Evolutionary conservation across 2,329 filamentous ascomycete species (phyloP).

Genomic region (Echinosphaeria canescens): DNA sequence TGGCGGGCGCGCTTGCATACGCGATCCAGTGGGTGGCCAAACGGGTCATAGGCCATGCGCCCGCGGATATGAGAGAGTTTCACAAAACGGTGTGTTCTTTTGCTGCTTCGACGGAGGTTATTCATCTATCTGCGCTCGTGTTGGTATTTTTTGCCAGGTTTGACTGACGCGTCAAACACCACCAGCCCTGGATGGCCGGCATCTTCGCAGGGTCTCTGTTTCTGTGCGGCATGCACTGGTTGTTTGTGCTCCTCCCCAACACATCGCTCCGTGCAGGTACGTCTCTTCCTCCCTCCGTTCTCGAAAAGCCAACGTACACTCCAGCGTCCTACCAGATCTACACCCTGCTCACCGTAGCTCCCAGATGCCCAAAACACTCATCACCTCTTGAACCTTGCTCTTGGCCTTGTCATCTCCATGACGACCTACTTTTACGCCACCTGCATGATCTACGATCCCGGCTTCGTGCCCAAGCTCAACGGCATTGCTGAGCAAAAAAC

Average conservation of each 20-base stretch:
- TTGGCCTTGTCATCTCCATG: constrained; percentile 38
- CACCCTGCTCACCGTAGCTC: constrained; percentile 9
- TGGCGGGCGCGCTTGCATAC: constrained; percentile 43
- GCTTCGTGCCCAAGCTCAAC: constrained; percentile 77
- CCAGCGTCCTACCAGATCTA: constrained; percentile 1
- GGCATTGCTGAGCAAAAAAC: constrained; percentile 80
- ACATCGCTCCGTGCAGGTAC: constrained; percentile 27
- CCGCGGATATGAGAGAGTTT: constrained; percentile 70
- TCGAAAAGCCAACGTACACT: no score
- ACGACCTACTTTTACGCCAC: constrained; percentile 74
- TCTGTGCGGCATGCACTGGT: constrained; percentile 56
- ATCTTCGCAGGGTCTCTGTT: constrained; percentile 82
- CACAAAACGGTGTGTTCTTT: constrained; percentile 54
- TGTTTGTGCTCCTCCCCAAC: constrained; percentile 43
- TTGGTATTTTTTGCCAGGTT: no score
- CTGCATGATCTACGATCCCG: constrained; percentile 76
- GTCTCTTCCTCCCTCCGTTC: constrained; percentile 7
- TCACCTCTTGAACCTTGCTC: constrained; percentile 60
- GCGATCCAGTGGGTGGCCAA: constrained; percentile 58
- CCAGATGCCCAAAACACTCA: constrained; percentile 41
- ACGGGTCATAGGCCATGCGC: constrained; percentile 62
- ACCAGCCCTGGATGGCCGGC: constrained; percentile 71
- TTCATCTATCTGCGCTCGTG: no score
- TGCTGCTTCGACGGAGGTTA: background rate
- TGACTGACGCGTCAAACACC: constrained; percentile 4